Percentiles rank a stretch among this genome's conserved stretches.
Evolutionary conservation across 2,329 filamentous ascomycete genomes (phyloP).

Genomic region (Alternaria solani): DNA sequence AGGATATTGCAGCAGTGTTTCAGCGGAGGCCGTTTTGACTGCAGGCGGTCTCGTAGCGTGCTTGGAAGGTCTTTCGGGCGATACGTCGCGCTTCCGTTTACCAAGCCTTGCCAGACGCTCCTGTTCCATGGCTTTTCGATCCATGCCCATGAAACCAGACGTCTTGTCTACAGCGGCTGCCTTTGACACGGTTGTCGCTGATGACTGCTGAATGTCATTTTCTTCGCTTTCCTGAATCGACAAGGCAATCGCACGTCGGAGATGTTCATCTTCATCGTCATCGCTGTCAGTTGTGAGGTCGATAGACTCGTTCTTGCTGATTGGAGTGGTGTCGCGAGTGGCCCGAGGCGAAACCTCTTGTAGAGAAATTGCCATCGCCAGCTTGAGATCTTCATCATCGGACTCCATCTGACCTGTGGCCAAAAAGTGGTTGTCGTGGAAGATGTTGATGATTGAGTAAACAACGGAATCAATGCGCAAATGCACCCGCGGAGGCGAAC

Average conservation of each 20-base stretch:
- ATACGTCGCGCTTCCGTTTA: constrained; percentile 66
- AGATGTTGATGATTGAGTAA: neutral
- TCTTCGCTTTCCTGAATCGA: constrained; percentile 29
- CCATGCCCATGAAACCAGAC: constrained; percentile 60
- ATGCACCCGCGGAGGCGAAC: neutral
- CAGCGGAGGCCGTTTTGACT: neutral
- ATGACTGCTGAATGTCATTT: neutral
- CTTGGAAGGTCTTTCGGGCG: constrained; percentile 47
- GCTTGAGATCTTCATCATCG: constrained; percentile 40
- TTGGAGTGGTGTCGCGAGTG: neutral
- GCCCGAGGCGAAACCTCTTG: constrained; percentile 23
- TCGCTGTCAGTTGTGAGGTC: constrained; percentile 30
- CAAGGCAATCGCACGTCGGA: constrained; percentile 40
- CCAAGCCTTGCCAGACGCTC: constrained; percentile 76
- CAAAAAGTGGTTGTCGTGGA: constrained; percentile 5
- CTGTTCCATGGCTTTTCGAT: constrained; percentile 85
- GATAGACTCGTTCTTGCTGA: constrained; percentile 13
- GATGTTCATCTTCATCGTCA: constrained; percentile 32
- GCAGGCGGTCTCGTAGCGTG: constrained; percentile 10
- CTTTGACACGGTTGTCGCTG: neutral
- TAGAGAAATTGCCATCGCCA: constrained; percentile 42
- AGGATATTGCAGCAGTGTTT: constrained; percentile 55
- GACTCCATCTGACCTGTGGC: constrained; percentile 30
- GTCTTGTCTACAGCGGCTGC: neutral
- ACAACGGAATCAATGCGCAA: neutral